Conservation (phyloP, 768 basidiomycete species). For the Tylopilus sp. region DNA sequence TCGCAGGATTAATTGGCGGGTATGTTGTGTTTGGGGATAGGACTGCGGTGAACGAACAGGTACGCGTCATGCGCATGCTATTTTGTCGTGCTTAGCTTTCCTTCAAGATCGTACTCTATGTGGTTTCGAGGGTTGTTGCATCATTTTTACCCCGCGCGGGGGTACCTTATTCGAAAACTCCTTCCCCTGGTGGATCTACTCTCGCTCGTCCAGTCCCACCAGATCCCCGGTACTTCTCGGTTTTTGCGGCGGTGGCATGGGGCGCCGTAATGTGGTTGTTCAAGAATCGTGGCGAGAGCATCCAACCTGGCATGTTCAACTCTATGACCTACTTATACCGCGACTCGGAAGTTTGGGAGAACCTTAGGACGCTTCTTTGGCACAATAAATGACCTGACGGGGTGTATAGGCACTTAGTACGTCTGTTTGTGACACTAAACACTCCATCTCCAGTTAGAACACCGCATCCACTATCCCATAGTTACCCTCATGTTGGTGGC, state of each 20-base stretch:
- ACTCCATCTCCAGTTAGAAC: constrained; percentile 3
- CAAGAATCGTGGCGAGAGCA: constrained; percentile 79
- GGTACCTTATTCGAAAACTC: constrained; percentile 47
- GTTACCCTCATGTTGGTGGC: constrained; percentile 25
- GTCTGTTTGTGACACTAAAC: background rate
- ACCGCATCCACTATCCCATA: constrained; percentile 3
- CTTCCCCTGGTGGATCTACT: constrained; percentile 39
- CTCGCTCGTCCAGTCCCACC: constrained; percentile 74
- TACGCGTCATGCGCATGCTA: constrained; percentile 34
- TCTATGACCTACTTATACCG: constrained; percentile 95
- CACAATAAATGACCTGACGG: constrained; percentile 61
- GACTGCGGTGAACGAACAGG: constrained; percentile 90
- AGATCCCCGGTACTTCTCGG: constrained; percentile 76
- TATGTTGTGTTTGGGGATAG: constrained; percentile 85
- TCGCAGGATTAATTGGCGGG: constrained; percentile 90
- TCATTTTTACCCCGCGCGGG: constrained; percentile 84
- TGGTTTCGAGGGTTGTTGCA: constrained; percentile 87
- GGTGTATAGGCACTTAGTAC: constrained; percentile 4
- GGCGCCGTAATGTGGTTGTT: constrained; percentile 97
- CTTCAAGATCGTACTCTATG: constrained; percentile 89
- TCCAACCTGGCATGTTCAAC: constrained; percentile 96
- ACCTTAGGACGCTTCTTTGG: constrained; percentile 84
- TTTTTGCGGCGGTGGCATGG: constrained; percentile 89
- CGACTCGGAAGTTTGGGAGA: constrained; percentile 85
- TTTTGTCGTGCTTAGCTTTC: constrained; percentile 3